A percentile compares a stretch with the other conserved stretches of the same genome.
phyloP scores from a whole-genome alignment of 352 stramenopile species.

The Hyaloperonospora arabidopsidis region DNA sequence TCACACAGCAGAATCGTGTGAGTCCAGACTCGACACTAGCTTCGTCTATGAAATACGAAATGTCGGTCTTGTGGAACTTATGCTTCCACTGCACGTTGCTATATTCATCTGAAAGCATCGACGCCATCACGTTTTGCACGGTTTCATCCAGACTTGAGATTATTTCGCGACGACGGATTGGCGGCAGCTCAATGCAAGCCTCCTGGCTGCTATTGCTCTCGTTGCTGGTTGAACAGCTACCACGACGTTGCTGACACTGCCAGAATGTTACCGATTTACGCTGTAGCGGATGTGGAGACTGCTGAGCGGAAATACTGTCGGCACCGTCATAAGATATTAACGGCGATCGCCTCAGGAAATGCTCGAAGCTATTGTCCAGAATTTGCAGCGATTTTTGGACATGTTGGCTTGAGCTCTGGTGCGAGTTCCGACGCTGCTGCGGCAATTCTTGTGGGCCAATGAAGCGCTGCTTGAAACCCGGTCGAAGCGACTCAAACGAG shows the following conservation, averaged over 20 bases:
- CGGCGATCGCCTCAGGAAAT: no score
- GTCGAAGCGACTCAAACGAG: no score
- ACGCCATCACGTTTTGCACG: slow-evolving; percentile 38
- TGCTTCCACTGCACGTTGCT: slow-evolving; percentile 35
- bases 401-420: no score
- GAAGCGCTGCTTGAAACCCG: no score
- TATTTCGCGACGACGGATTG: slow-evolving; percentile 20
- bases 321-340: no score
- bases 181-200: slow-evolving; percentile 16
- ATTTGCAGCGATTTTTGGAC: no score
- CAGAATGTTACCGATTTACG: no score
- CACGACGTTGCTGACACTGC: background rate
- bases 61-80: slow-evolving; percentile 36
- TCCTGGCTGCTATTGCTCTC: background rate
- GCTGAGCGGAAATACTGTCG: no score
- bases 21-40: slow-evolving; percentile 30
- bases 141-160: slow-evolving; percentile 21
- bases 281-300: no score
- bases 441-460: no score
- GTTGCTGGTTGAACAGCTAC: slow-evolving; percentile 35
- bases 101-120: slow-evolving; percentile 33
- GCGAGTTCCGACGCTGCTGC: no score
- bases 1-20: slow-evolving; percentile 51
- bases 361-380: no score
- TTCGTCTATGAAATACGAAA: slow-evolving; percentile 50